phyloP scores from a whole-genome alignment of 345 rosid species.

The Salix arbutifolia region DNA sequence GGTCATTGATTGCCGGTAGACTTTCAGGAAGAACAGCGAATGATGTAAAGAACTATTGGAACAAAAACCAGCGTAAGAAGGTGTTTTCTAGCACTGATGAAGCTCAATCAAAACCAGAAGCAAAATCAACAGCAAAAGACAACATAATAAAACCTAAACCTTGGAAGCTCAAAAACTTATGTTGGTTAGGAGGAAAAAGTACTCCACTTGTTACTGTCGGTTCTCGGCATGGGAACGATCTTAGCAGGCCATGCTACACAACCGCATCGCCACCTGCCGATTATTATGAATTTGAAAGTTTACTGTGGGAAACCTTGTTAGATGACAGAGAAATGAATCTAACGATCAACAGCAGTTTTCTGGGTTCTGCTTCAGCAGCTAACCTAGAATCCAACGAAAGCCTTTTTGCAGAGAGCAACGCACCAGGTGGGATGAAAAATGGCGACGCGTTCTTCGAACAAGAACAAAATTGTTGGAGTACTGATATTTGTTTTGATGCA shows the following conservation, averaged over 20 bases:
- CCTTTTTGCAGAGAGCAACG: neutral
- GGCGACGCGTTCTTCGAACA: too few relatives aligned
- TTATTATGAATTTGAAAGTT: neutral
- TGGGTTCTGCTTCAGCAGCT: too few relatives aligned
- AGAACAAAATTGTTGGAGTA: too few relatives aligned
- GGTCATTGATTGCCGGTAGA: slow-evolving; percentile 49
- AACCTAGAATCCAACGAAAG: too few relatives aligned
- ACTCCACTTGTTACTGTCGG: too few relatives aligned
- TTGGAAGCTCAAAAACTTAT: slow-evolving; percentile 10
- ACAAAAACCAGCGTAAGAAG: slow-evolving; percentile 12
- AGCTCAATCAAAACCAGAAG: neutral
- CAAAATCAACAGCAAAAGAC: neutral
- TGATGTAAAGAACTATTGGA: slow-evolving; percentile 39
- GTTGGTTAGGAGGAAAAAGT: neutral
- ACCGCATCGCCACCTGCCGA: neutral
- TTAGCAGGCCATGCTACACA: neutral
- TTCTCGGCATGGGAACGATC: neutral
- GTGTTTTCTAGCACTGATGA: neutral
- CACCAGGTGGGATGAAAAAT: too few relatives aligned
- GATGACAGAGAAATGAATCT: neutral
- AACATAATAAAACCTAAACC: slow-evolving; percentile 28
- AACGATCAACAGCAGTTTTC: neutral
- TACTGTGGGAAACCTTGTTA: slow-evolving; percentile 1
- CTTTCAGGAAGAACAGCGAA: slow-evolving; percentile 48
- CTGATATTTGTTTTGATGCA: too few relatives aligned